These are phyloP conservation scores for Talaromyces pinophilus DNA, from an alignment of 2,329 filamentous ascomycete species.

Conservation along the genomic window DNA sequence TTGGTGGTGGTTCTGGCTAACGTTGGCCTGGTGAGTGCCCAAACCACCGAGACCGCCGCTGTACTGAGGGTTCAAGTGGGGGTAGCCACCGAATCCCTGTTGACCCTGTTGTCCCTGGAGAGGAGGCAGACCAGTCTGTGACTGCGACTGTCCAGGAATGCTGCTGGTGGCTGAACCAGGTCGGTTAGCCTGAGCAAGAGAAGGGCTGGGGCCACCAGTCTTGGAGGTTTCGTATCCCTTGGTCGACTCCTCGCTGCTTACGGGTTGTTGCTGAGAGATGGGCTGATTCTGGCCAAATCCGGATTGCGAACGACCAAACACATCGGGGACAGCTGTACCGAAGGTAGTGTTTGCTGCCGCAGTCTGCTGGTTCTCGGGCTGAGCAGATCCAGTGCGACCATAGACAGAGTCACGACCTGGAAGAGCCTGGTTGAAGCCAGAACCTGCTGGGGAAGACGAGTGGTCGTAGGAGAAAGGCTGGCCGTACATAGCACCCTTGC, in stretches of 20 bases:
- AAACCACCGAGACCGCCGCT: constrained; percentile 49
- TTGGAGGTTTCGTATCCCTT: constrained; percentile 62
- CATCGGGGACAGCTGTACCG: constrained; percentile 56
- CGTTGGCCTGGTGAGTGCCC: constrained; percentile 45
- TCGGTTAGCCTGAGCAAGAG: constrained; percentile 62
- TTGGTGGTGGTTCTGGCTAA: constrained; percentile 43
- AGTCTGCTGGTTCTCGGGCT: constrained; percentile 57
- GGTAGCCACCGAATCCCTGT: constrained; percentile 60
- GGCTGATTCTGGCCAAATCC: constrained; percentile 59
- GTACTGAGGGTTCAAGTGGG: constrained; percentile 57
- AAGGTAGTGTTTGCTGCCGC: constrained; percentile 51
- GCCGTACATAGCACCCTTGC: constrained; percentile 63
- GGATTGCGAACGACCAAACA: constrained; percentile 60
- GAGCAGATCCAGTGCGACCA: constrained; percentile 59
- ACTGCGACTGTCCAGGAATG: constrained; percentile 52
- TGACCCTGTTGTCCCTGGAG: constrained; percentile 57
- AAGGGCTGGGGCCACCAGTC: constrained; percentile 60
- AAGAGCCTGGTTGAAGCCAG: constrained; percentile 48
- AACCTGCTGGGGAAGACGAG: constrained; percentile 64
- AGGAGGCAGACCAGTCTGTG: constrained; percentile 55
- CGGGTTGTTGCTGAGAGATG: constrained; percentile 51
- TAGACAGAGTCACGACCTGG: constrained; percentile 60
- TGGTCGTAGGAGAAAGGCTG: constrained; percentile 68
- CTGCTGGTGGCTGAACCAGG: constrained; percentile 65
- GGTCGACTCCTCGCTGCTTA: constrained; percentile 54